These are phyloP conservation scores for Styphnolobium japonicum DNA, from an alignment of 306 rosid species.

Conservation along the genomic window DNA sequence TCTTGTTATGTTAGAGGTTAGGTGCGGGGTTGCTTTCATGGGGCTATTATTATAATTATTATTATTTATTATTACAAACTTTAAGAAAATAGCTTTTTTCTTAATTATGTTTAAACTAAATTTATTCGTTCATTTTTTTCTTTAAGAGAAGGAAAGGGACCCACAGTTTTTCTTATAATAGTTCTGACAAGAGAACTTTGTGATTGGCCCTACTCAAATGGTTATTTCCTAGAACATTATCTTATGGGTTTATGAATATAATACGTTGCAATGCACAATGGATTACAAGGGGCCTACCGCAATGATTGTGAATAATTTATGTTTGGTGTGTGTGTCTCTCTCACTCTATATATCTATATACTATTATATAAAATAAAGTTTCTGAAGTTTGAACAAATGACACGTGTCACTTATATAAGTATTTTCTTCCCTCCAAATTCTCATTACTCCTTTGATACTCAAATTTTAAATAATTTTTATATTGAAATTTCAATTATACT, in stretches of 20 bases:
- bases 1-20: not conserved
- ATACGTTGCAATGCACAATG: not conserved
- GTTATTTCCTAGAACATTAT: not conserved
- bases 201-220: slow-evolving; percentile 24
- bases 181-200: slow-evolving; percentile 27
- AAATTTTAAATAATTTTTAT: too few species aligned
- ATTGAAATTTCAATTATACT: too few species aligned
- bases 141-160: not conserved
- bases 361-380: too few species aligned
- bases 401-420: too few species aligned
- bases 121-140: too few species aligned
- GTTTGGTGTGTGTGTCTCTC: too few species aligned
- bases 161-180: not conserved
- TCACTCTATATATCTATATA: too few species aligned
- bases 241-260: not conserved
- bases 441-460: too few species aligned
- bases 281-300: slow-evolving; percentile 20
- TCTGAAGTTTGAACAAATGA: too few species aligned
- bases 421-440: too few species aligned
- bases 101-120: not conserved
- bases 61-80: not conserved
- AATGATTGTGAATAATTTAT: slow-evolving; percentile 33
- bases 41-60: not conserved
- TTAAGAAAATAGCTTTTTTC: not conserved
- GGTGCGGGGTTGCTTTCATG: slow-evolving; percentile 19